Conservation (phyloP, 352 stramenopile species). For the Thalassiosira exigua region DNA sequence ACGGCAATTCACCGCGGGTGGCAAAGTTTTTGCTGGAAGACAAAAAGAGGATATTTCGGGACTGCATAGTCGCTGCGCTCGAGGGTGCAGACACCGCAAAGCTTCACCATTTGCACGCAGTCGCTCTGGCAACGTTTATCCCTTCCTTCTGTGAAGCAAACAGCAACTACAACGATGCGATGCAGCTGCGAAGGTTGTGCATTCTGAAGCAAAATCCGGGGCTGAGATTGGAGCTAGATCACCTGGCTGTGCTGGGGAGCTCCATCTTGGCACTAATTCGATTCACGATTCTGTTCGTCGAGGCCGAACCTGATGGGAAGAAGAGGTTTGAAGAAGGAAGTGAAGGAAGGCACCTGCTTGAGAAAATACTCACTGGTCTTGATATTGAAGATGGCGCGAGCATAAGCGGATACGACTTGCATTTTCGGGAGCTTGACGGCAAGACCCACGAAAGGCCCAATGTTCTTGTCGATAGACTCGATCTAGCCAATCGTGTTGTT, state of each 20-base stretch:
- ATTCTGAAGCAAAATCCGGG: not conserved
- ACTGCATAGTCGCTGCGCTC: not conserved
- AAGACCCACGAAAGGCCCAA: conserved; percentile 6
- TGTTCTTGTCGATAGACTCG: not conserved
- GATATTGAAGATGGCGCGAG: conserved; percentile 1
- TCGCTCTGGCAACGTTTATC: conserved; percentile 1
- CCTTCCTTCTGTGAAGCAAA: not conserved
- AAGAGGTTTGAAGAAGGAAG: not conserved
- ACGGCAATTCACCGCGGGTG: conserved; percentile 7
- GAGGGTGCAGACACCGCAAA: not conserved
- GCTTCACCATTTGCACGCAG: conserved; percentile 1
- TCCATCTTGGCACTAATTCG: not conserved
- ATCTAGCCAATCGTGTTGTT: conserved; percentile 22
- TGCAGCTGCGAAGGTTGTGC: not conserved
- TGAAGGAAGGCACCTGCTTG: not conserved
- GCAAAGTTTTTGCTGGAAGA: conserved; percentile 1
- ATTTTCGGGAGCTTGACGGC: not conserved
- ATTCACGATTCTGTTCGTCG: not conserved
- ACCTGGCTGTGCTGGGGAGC: not conserved
- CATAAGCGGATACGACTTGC: not conserved
- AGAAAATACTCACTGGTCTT: not conserved
- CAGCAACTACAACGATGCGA: not conserved
- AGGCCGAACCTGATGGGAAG: not conserved
- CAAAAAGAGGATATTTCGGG: conserved; percentile 1
- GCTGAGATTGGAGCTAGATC: not conserved